Evolutionary conservation across 2,329 filamentous ascomycete genomes (phyloP).

Genomic region (Dryadomyces sulphureus): DNA sequence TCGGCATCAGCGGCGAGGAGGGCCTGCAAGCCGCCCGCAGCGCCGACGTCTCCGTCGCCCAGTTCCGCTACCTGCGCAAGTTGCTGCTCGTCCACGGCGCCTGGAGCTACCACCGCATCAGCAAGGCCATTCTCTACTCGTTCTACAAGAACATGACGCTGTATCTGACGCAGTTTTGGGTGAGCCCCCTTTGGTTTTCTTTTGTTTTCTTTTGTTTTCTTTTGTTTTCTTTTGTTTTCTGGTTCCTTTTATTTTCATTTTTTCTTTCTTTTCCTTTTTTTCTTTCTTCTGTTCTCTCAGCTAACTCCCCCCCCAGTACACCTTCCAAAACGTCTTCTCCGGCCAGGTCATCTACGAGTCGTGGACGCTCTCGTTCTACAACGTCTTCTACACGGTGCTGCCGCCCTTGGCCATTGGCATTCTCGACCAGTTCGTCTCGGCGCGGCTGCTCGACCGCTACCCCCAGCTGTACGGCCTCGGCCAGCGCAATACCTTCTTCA

Average conservation of each 20-base stretch:
- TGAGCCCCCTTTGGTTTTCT: slow-evolving; percentile 31
- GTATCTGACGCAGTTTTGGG: slow-evolving; percentile 99
- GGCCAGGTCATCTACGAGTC: slow-evolving; percentile 98
- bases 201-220: neutral
- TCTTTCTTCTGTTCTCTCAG: neutral
- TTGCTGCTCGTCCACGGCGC: slow-evolving; percentile 86
- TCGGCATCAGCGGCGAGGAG: slow-evolving; percentile 94
- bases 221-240: neutral
- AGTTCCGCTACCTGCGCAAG: slow-evolving; percentile 91
- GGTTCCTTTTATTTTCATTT: neutral
- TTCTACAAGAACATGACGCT: slow-evolving; percentile 99
- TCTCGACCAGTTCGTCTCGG: slow-evolving; percentile 94
- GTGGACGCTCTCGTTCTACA: slow-evolving; percentile 99
- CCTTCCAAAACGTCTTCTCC: slow-evolving; percentile 96
- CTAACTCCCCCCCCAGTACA: slow-evolving; percentile 49
- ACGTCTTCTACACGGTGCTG: slow-evolving; percentile 91
- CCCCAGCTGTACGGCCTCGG: slow-evolving; percentile 90
- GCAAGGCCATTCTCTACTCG: slow-evolving; percentile 93
- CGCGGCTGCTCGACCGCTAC: slow-evolving; percentile 83
- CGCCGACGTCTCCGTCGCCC: slow-evolving; percentile 87
- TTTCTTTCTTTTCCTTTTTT: neutral
- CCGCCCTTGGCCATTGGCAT: slow-evolving; percentile 91
- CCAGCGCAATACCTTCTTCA: slow-evolving; percentile 89
- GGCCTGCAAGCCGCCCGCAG: slow-evolving; percentile 92
- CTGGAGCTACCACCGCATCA: slow-evolving; percentile 95